phyloP scores from a whole-genome alignment of 2,329 filamentous ascomycete species.

The Onygena corvina region DNA sequence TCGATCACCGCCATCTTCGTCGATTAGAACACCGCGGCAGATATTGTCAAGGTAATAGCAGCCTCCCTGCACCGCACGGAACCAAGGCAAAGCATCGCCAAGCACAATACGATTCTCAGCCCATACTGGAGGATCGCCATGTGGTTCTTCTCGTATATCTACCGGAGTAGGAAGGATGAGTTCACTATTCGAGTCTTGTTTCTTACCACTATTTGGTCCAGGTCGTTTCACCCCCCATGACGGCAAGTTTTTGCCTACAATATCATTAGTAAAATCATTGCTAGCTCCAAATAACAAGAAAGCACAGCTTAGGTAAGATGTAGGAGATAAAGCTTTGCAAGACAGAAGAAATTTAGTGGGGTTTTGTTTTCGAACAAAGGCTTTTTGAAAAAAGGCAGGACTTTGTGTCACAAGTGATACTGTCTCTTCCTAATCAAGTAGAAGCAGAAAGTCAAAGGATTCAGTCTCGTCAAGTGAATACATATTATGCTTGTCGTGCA shows the following conservation, averaged over 20 bases:
- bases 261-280: neutral
- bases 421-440: neutral
- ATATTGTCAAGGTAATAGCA: constrained; percentile 41
- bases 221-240: neutral
- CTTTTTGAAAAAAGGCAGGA: neutral
- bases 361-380: neutral
- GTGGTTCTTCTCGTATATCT: constrained; percentile 9
- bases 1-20: constrained; percentile 41
- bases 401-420: constrained; percentile 3
- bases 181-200: neutral
- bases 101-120: constrained; percentile 47
- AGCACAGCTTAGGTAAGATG: neutral
- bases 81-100: constrained; percentile 53
- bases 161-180: neutral
- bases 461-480: too few relatives aligned
- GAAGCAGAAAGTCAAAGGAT: neutral
- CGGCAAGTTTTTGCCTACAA: neutral
- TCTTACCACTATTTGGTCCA: neutral
- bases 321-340: neutral
- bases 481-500: too few relatives aligned
- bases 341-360: neutral
- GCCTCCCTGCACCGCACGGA: constrained; percentile 49
- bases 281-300: neutral
- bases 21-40: constrained; percentile 48
- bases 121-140: constrained; percentile 43